Percentiles rank a stretch among this genome's conserved stretches.
Evolutionary conservation across 306 rosid species (phyloP).

Genomic region (Cucurbita pepo): DNA sequence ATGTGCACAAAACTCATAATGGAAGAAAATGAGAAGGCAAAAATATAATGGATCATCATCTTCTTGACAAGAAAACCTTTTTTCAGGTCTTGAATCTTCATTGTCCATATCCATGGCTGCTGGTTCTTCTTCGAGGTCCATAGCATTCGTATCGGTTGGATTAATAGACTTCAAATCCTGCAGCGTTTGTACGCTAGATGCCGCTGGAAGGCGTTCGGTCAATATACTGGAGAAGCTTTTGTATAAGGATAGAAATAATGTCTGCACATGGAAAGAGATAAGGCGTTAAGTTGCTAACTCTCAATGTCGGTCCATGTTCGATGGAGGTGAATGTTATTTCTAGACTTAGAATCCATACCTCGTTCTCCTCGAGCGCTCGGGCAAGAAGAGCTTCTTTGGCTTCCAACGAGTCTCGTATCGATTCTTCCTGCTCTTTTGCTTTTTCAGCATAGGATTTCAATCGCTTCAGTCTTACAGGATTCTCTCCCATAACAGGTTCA

Average conservation of each 20-base stretch:
- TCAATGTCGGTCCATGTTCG: no score
- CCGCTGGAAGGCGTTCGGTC: slow-evolving; percentile 70
- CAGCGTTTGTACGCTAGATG: slow-evolving; percentile 37
- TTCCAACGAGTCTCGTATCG: slow-evolving; percentile 61
- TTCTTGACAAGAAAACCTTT: slow-evolving; percentile 33
- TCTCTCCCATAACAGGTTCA: slow-evolving; percentile 93
- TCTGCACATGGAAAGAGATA: slow-evolving; percentile 18
- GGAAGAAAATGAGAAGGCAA: neutral
- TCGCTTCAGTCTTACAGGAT: slow-evolving; percentile 62
- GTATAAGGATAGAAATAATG: slow-evolving; percentile 59
- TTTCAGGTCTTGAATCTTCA: slow-evolving; percentile 44
- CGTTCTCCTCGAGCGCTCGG: slow-evolving; percentile 77
- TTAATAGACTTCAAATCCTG: slow-evolving; percentile 44
- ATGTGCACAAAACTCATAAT: neutral
- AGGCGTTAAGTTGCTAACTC: no score
- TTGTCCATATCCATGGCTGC: slow-evolving; percentile 72
- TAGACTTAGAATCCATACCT: slow-evolving; percentile 27
- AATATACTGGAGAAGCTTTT: slow-evolving; percentile 57
- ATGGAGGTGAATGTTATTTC: no score
- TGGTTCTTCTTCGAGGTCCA: slow-evolving; percentile 72
- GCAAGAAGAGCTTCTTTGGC: slow-evolving; percentile 95
- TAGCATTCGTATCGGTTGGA: slow-evolving; percentile 43
- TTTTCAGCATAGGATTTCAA: slow-evolving; percentile 66
- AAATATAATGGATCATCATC: neutral
- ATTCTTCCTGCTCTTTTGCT: slow-evolving; percentile 56